Percentiles rank a stretch among this genome's conserved stretches.
phyloP scores from a whole-genome alignment of 2,329 filamentous ascomycete genomes.

The Lomentospora prolificans region DNA sequence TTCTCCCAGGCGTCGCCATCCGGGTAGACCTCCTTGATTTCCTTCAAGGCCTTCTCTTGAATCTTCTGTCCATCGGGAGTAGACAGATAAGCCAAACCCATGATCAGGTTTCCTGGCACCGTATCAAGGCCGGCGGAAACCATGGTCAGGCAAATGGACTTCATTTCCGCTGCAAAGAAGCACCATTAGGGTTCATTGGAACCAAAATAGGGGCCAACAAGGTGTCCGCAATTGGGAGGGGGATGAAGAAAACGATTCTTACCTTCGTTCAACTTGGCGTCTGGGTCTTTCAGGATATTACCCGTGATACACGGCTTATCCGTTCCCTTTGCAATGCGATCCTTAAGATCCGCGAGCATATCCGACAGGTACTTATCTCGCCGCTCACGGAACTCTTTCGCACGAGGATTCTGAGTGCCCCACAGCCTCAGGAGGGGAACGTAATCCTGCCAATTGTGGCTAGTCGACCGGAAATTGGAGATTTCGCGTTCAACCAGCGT shows the following conservation, averaged over 20 bases:
- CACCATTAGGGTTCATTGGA: not conserved
- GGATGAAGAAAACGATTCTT: not conserved
- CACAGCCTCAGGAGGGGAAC: conserved; percentile 63
- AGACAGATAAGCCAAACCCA: conserved; percentile 70
- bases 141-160: conserved; percentile 74
- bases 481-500: conserved; percentile 66
- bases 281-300: conserved; percentile 44
- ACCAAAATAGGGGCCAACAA: not conserved
- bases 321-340: conserved; percentile 26
- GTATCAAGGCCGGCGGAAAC: conserved; percentile 75
- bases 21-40: conserved; percentile 63
- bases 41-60: conserved; percentile 58
- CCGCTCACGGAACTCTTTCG: conserved; percentile 55
- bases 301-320: conserved; percentile 32
- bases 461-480: conserved; percentile 66
- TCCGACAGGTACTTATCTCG: conserved; percentile 59
- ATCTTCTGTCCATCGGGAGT: conserved; percentile 57
- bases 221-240: not conserved
- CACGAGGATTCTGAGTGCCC: conserved; percentile 50
- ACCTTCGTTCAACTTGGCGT: conserved; percentile 30
- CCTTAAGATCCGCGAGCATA: conserved; percentile 48
- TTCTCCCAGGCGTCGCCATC: conserved; percentile 66
- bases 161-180: conserved; percentile 53
- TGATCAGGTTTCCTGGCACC: conserved; percentile 68
- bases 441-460: conserved; percentile 79